Evolutionary conservation across 2,329 filamentous ascomycete genomes (phyloP).

Genomic region (Delphinella strobiligena): DNA sequence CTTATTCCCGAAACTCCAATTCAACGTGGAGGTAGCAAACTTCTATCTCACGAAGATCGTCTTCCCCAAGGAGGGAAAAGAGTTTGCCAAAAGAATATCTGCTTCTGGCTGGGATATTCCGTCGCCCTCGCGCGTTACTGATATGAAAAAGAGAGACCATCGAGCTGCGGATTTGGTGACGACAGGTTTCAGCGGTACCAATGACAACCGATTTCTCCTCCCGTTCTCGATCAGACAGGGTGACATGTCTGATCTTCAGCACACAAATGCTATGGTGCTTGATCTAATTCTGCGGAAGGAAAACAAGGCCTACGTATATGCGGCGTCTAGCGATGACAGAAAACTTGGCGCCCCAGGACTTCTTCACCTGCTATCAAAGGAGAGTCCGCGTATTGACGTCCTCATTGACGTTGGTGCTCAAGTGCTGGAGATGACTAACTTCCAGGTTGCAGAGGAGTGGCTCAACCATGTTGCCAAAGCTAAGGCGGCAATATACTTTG

Average conservation of each 20-base stretch:
- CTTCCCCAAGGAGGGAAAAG: constrained; percentile 52
- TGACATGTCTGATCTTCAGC: constrained; percentile 43
- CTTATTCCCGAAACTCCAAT: constrained; percentile 31
- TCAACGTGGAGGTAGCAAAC: constrained; percentile 45
- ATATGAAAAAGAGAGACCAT: no score
- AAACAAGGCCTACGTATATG: constrained; percentile 27
- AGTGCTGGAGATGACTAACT: constrained; percentile 52
- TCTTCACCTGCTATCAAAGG: constrained; percentile 30
- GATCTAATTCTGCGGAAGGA: constrained; percentile 43
- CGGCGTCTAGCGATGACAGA: background rate
- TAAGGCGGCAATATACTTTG: constrained; percentile 40
- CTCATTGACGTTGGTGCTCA: constrained; percentile 62
- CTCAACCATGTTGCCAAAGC: constrained; percentile 21
- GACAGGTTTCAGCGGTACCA: constrained; percentile 62
- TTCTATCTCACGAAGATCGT: constrained; percentile 57
- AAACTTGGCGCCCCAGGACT: constrained; percentile 19
- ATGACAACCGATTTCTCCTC: constrained; percentile 48
- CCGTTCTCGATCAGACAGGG: constrained; percentile 51
- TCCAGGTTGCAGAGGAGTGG: constrained; percentile 43
- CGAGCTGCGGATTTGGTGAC: constrained; percentile 31
- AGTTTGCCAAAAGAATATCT: constrained; percentile 52
- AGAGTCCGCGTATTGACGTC: constrained; percentile 38
- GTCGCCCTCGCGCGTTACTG: constrained; percentile 27
- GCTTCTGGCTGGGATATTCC: constrained; percentile 59
- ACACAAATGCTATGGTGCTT: constrained; percentile 58